Conservation (phyloP, 495 filamentous ascomycete genomes). For the Daldinia vernicosa region DNA sequence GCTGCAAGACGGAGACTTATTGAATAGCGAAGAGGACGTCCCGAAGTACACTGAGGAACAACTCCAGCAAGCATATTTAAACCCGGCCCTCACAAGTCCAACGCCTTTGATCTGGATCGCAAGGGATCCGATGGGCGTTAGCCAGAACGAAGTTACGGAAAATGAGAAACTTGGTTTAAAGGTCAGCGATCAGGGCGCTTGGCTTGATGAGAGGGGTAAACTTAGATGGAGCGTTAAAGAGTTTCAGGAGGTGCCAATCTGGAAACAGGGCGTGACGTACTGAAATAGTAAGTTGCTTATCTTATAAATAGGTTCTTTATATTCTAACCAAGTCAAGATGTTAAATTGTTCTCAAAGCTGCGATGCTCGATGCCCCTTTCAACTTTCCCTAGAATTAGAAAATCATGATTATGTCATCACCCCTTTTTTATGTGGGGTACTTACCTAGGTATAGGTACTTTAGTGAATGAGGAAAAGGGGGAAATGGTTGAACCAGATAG, state of each 20-base stretch:
- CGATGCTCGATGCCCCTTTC: no score
- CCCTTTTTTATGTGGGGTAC: neutral
- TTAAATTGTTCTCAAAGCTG: no score
- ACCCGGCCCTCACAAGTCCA: slow-evolving; percentile 69
- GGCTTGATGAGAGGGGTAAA: slow-evolving; percentile 68
- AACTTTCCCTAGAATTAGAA: no score
- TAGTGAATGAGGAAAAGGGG: neutral
- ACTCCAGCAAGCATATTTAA: slow-evolving; percentile 66
- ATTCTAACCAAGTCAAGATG: no score
- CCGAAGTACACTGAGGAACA: slow-evolving; percentile 64
- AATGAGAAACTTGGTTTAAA: slow-evolving; percentile 41
- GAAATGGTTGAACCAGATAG: neutral
- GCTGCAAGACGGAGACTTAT: slow-evolving; percentile 50
- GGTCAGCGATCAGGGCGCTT: slow-evolving; percentile 70
- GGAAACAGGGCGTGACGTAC: slow-evolving; percentile 61
- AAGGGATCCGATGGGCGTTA: slow-evolving; percentile 70
- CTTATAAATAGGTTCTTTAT: neutral
- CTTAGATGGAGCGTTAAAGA: slow-evolving; percentile 58
- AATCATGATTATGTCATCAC: neutral
- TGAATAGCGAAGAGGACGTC: slow-evolving; percentile 62
- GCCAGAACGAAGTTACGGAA: slow-evolving; percentile 63
- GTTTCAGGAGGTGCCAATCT: slow-evolving; percentile 71
- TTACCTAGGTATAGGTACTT: no score
- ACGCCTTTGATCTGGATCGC: slow-evolving; percentile 76
- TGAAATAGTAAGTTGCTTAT: slow-evolving; percentile 3